These are phyloP conservation scores for Lipomyces sp. DNA, from an alignment of 805 yeast species.

Conservation along the genomic window DNA sequence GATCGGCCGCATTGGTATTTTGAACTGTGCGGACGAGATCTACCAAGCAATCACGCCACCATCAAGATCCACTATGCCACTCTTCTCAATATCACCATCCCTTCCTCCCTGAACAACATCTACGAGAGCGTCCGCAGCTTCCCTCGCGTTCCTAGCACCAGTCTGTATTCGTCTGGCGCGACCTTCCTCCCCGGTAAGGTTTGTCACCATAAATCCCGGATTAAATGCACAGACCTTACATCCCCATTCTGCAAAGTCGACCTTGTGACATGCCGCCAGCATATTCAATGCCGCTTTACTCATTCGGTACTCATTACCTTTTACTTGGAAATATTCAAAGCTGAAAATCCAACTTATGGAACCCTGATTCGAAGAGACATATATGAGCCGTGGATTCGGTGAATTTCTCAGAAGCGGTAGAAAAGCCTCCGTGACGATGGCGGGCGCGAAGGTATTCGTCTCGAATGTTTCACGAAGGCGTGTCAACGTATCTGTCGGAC, in stretches of 20 bases:
- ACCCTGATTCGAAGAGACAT: background rate
- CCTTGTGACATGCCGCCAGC: background rate
- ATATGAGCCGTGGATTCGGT: background rate
- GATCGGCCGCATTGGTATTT: too few relatives aligned
- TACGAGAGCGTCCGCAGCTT: background rate
- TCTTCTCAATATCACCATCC: conserved; percentile 6
- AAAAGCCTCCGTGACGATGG: conserved; percentile 1
- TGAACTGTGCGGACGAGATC: background rate
- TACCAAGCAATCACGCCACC: conserved; percentile 4
- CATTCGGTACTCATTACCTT: background rate
- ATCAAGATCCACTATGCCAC: conserved; percentile 4
- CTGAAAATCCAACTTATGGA: too few relatives aligned
- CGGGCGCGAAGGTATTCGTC: background rate
- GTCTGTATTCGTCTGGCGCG: background rate
- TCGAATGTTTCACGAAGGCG: background rate
- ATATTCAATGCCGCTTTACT: conserved; percentile 5
- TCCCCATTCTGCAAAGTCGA: background rate
- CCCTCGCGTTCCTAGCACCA: conserved; percentile 10
- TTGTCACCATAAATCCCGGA: background rate
- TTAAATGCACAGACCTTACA: background rate
- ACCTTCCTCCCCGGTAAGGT: background rate
- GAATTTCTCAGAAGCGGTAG: background rate
- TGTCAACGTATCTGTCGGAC: background rate
- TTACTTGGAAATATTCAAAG: background rate
- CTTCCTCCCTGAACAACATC: background rate